A percentile compares a stretch with the other conserved stretches of the same genome.
Evolutionary conservation across 2,329 filamentous ascomycete genomes (phyloP).

Genomic region (Emmonsiellopsis sp.): DNA sequence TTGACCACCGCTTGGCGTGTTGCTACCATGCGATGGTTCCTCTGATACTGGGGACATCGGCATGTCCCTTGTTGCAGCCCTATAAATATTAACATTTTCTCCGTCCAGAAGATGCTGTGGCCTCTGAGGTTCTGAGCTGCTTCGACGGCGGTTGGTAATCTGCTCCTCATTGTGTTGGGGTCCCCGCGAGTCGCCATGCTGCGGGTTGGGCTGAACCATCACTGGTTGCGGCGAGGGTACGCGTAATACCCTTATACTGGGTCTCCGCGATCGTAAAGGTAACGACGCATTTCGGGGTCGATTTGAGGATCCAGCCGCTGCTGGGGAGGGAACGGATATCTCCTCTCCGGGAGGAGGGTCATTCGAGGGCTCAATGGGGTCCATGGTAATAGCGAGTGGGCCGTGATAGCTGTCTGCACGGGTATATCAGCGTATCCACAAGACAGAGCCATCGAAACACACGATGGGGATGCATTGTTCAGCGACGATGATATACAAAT

Average conservation of each 20-base stretch:
- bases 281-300: neutral
- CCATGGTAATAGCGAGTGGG: slow-evolving; percentile 17
- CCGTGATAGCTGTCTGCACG: neutral
- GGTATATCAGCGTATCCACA: neutral
- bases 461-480: too few species aligned
- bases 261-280: slow-evolving; percentile 5
- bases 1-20: slow-evolving; percentile 3
- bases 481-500: too few species aligned
- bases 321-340: neutral
- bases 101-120: slow-evolving; percentile 22
- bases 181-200: neutral
- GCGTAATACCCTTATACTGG: slow-evolving; percentile 15
- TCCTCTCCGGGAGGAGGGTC: neutral
- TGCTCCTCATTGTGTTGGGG: slow-evolving; percentile 17
- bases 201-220: slow-evolving; percentile 6
- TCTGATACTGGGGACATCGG: slow-evolving; percentile 26
- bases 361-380: slow-evolving; percentile 26
- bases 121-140: slow-evolving; percentile 31
- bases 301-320: neutral
- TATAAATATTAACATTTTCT: slow-evolving; percentile 12
- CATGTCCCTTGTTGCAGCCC: slow-evolving; percentile 13
- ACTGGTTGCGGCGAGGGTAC: slow-evolving; percentile 12
- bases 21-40: slow-evolving; percentile 18
- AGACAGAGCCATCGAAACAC: neutral
- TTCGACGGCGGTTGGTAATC: slow-evolving; percentile 26